phyloP scores from a whole-genome alignment of 2,329 filamentous ascomycete species.

The Pestalotiopsis sp. region DNA sequence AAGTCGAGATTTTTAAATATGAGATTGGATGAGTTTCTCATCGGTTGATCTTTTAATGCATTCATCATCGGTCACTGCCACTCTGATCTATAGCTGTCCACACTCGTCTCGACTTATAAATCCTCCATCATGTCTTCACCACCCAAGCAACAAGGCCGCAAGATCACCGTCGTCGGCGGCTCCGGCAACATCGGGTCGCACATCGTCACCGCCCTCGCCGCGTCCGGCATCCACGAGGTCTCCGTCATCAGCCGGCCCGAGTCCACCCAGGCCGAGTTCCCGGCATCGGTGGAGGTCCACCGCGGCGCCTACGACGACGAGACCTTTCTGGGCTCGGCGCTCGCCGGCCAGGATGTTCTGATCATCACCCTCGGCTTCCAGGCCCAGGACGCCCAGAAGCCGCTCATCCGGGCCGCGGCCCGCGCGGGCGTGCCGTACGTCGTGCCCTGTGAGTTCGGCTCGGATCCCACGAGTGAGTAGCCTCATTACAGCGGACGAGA shows the following conservation, averaged over 20 bases:
- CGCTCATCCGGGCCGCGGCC: slow-evolving; percentile 35
- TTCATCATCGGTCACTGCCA: not conserved
- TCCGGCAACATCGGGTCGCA: slow-evolving; percentile 26
- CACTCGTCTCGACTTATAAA: not conserved
- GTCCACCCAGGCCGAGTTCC: slow-evolving; percentile 24
- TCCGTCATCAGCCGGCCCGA: slow-evolving; percentile 34
- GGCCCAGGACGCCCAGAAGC: slow-evolving; percentile 25
- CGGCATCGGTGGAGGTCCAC: slow-evolving; percentile 20
- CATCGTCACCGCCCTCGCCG: not conserved
- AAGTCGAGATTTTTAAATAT: not conserved
- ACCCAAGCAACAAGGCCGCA: slow-evolving; percentile 1
- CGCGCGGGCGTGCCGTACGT: slow-evolving; percentile 32
- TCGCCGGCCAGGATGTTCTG: slow-evolving; percentile 37
- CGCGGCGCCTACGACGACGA: slow-evolving; percentile 26
- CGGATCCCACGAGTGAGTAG: slow-evolving; percentile 23
- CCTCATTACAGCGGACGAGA: no score
- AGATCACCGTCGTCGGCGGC: slow-evolving; percentile 28
- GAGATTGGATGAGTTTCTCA: not conserved
- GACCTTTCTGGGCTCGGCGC: slow-evolving; percentile 27
- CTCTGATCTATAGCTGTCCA: not conserved
- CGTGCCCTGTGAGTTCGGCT: slow-evolving; percentile 36
- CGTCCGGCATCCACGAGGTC: slow-evolving; percentile 28
- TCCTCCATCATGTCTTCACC: not conserved
- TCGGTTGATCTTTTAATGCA: not conserved
- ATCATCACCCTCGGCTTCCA: slow-evolving; percentile 29